Conservation (phyloP, 2,329 filamentous ascomycete genomes). For the Aspergillus ochraceoroseus region DNA sequence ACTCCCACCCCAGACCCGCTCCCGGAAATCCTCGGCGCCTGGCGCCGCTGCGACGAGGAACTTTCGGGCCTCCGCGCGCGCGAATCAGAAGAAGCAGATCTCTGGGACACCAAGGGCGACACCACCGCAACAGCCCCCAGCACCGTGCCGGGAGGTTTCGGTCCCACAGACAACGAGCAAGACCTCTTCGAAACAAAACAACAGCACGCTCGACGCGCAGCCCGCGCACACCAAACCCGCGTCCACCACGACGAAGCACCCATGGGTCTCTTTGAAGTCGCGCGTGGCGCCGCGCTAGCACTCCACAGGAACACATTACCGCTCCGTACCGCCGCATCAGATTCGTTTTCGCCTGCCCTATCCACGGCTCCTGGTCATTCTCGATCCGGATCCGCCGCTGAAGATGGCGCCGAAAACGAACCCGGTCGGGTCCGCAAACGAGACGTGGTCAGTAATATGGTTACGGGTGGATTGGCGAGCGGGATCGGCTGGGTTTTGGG, state of each 20-base stretch:
- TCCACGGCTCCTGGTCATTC: constrained; percentile 8
- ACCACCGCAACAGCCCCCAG: constrained; percentile 18
- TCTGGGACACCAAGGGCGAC: constrained; percentile 55
- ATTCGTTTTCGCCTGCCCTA: neutral
- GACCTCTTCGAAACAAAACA: constrained; percentile 45
- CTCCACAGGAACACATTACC: constrained; percentile 48
- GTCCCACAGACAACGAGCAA: constrained; percentile 41
- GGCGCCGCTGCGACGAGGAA: constrained; percentile 61
- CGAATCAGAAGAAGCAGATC: constrained; percentile 54
- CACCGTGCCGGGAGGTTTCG: constrained; percentile 44
- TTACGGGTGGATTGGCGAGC: constrained; percentile 57
- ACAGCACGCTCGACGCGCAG: constrained; percentile 35
- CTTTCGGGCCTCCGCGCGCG: constrained; percentile 50
- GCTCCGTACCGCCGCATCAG: constrained; percentile 26
- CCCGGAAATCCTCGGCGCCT: constrained; percentile 58
- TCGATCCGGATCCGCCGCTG: constrained; percentile 6
- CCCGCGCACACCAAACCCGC: constrained; percentile 26
- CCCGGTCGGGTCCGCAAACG: constrained; percentile 44
- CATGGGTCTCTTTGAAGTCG: constrained; percentile 51
- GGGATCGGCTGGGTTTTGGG: constrained; percentile 63
- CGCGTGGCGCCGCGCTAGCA: constrained; percentile 47
- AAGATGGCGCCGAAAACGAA: constrained; percentile 16
- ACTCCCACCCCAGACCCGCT: constrained; percentile 53
- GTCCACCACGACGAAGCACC: constrained; percentile 44
- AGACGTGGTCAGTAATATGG: constrained; percentile 59